Conservation (phyloP, 192 early-diverging fungal genomes). For the Coemansia sp. region DNA sequence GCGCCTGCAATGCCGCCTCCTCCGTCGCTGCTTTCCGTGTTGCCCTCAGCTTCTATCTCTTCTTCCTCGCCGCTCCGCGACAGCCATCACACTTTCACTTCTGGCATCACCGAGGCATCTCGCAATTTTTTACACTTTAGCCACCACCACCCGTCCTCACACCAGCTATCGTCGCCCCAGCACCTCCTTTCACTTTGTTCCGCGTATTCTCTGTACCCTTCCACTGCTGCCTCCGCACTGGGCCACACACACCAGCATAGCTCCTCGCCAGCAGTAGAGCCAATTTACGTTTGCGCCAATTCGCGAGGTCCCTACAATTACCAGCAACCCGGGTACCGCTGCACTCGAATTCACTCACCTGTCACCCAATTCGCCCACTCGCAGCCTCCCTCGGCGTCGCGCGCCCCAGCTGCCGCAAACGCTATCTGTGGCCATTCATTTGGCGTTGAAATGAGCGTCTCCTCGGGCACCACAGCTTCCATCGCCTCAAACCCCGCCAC, state of each 20-base stretch:
- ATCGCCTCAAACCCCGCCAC: background rate
- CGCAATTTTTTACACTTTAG: background rate
- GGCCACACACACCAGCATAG: constrained; percentile 1
- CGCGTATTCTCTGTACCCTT: background rate
- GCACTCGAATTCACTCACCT: background rate
- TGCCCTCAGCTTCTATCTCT: background rate
- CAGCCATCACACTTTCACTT: background rate
- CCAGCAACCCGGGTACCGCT: background rate
- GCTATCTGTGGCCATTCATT: background rate
- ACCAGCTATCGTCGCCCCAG: background rate
- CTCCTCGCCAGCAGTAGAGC: background rate
- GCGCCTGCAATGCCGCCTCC: background rate
- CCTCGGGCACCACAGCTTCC: background rate
- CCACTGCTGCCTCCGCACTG: background rate
- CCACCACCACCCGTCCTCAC: background rate
- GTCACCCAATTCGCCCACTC: background rate
- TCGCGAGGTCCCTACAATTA: constrained; percentile 5
- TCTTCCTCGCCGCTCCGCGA: background rate
- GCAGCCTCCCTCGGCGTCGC: background rate
- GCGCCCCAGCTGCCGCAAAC: background rate
- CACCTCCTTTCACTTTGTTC: background rate
- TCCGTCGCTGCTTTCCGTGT: background rate
- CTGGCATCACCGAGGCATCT: background rate
- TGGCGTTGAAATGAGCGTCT: constrained; percentile 5
- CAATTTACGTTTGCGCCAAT: constrained; percentile 4